These are phyloP conservation scores for Teunomyces barrocoloradensis DNA, from an alignment of 805 yeast species.

Conservation along the genomic window DNA sequence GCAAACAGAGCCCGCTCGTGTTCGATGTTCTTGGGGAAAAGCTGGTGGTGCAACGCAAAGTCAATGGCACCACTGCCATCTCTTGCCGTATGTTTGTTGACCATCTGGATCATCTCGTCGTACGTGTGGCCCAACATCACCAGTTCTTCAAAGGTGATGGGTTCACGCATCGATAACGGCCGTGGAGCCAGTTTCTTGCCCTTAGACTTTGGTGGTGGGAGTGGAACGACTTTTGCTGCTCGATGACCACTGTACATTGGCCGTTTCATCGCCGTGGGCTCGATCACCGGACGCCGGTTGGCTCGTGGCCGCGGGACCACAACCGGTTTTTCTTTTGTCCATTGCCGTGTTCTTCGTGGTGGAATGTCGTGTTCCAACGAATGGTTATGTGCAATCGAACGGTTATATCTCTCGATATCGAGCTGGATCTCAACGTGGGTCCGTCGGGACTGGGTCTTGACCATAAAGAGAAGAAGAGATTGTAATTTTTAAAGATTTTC, in stretches of 20 bases:
- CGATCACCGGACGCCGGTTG: no score
- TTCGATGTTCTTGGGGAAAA: slow-evolving; percentile 25
- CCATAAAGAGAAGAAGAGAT: background rate
- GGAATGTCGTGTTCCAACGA: slow-evolving; percentile 27
- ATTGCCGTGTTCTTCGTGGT: slow-evolving; percentile 11
- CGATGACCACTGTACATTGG: background rate
- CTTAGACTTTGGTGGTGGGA: no score
- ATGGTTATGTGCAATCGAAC: slow-evolving; percentile 12
- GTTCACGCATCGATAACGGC: slow-evolving; percentile 2
- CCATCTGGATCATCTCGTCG: slow-evolving; percentile 15
- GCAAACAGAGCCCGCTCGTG: slow-evolving; percentile 19
- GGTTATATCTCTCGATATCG: slow-evolving; percentile 19
- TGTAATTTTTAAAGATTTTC: slow-evolving; percentile 4
- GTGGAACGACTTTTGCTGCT: background rate
- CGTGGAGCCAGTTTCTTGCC: background rate
- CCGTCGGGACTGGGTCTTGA: background rate
- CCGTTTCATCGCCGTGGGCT: background rate
- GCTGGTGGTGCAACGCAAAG: slow-evolving; percentile 19
- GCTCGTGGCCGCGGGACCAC: background rate
- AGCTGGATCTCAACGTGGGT: slow-evolving; percentile 11
- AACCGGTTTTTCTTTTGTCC: background rate
- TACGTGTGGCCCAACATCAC: slow-evolving; percentile 16
- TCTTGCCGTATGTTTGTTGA: slow-evolving; percentile 13
- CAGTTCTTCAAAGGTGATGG: slow-evolving; percentile 16
- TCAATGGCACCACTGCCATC: slow-evolving; percentile 17